These are phyloP conservation scores for Arthrobotrys pseudoclavata DNA, from an alignment of 2,329 filamentous ascomycete species.

Conservation along the genomic window DNA sequence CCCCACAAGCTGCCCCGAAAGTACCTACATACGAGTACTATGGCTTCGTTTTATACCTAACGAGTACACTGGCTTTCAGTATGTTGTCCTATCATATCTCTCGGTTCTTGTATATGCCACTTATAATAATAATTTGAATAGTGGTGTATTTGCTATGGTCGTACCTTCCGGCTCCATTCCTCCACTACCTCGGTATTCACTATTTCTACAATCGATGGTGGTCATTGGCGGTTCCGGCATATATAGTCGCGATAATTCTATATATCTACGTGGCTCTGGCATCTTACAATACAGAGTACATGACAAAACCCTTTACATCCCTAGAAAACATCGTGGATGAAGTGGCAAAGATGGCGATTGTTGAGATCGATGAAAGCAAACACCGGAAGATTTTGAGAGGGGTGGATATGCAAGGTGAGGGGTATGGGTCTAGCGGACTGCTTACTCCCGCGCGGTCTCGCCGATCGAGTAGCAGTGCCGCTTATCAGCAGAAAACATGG, in stretches of 20 bases:
- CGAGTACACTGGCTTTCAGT: slow-evolving; percentile 81
- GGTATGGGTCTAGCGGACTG: slow-evolving; percentile 32
- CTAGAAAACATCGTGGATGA: slow-evolving; percentile 94
- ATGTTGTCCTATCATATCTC: slow-evolving; percentile 70
- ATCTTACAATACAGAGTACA: slow-evolving; percentile 87
- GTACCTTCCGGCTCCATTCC: slow-evolving; percentile 89
- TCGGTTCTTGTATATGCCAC: slow-evolving; percentile 27
- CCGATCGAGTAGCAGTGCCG: slow-evolving; percentile 38
- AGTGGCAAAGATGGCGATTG: slow-evolving; percentile 84
- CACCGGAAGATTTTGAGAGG: slow-evolving; percentile 66
- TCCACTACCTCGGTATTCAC: slow-evolving; percentile 92
- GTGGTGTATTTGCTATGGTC: slow-evolving; percentile 82
- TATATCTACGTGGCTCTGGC: slow-evolving; percentile 96
- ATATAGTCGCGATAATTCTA: slow-evolving; percentile 86
- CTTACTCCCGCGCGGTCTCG: slow-evolving; percentile 35
- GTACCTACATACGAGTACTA: slow-evolving; percentile 99
- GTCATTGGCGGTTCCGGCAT: slow-evolving; percentile 91
- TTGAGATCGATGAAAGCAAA: slow-evolving; percentile 78
- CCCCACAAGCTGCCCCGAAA: slow-evolving; percentile 88
- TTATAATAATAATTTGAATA: slow-evolving; percentile 56
- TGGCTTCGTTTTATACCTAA: slow-evolving; percentile 95
- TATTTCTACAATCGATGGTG: slow-evolving; percentile 99
- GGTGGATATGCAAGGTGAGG: slow-evolving; percentile 61
- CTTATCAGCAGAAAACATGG: slow-evolving; percentile 50
- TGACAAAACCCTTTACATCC: slow-evolving; percentile 83